These are phyloP conservation scores for Podospora fimiseda DNA, from an alignment of 495 filamentous ascomycete species.

Conservation along the genomic window DNA sequence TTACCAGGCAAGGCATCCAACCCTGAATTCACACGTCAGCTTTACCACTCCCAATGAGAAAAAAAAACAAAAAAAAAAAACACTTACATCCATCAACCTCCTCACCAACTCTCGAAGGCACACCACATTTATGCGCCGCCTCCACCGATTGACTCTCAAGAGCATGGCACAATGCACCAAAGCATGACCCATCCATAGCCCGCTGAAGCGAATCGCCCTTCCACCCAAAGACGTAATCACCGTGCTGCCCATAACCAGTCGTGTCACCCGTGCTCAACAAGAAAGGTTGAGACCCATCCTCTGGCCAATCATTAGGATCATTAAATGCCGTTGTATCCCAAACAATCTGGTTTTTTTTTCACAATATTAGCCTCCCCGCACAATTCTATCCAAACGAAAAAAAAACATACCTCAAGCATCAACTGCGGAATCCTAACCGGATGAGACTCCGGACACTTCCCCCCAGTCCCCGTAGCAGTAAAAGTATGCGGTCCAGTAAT, in stretches of 20 bases:
- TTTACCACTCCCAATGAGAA: too few species aligned
- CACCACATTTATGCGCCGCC: constrained; percentile 26
- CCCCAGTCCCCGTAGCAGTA: constrained; percentile 27
- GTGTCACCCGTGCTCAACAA: constrained; percentile 37
- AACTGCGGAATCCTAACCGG: constrained; percentile 52
- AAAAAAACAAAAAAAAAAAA: too few species aligned
- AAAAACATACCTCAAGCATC: constrained; percentile 54
- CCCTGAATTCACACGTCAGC: not conserved
- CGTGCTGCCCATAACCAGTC: constrained; percentile 35
- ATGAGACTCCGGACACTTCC: constrained; percentile 47
- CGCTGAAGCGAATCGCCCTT: constrained; percentile 41
- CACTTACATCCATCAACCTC: constrained; percentile 41
- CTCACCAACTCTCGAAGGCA: constrained; percentile 35
- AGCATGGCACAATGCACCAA: constrained; percentile 31
- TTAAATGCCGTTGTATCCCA: constrained; percentile 37
- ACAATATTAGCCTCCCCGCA: not conserved
- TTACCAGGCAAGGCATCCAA: not conserved
- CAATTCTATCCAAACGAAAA: too few species aligned
- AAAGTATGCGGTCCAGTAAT: constrained; percentile 41
- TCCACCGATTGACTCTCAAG: constrained; percentile 27
- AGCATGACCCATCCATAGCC: constrained; percentile 42
- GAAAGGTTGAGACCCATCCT: constrained; percentile 38
- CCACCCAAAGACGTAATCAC: constrained; percentile 42
- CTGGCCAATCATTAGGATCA: constrained; percentile 33
- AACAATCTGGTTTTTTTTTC: constrained; percentile 26